Evolutionary conservation across 345 rosid species (phyloP), one percentile per base, ranked within the genome.

Genomic region (Populus simonii): DNA sequence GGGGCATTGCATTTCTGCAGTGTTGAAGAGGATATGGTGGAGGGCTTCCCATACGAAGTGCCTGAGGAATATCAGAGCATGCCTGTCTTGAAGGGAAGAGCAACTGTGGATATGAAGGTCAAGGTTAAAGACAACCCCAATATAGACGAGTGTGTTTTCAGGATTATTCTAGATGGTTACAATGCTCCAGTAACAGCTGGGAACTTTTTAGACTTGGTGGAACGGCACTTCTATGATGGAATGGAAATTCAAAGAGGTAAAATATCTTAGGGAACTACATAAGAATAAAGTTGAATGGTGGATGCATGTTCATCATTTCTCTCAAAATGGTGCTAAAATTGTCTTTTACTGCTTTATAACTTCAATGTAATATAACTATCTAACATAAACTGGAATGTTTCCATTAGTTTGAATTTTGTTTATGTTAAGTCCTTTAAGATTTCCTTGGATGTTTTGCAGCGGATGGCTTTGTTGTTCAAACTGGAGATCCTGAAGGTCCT

Each of bases 1-100:
- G 92, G 99, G 93, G 99, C 94, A 93, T 95, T 94, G 91, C 89
- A 75, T 94, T 92, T 92, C 95, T 92, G 98, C 98, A 93, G 99
- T 93, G 96, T 96, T 87, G 99, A 96, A 90, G 99, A 96, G 97
- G 99, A 93, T 75, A 96, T 96, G 98, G 91, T 96, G 69, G 96
- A 89, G 80, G 93, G 91, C 88, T 96, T 96, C 84, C 98, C 98
- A 3, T 93, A 85, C 36, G 92, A 96, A 83, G 94, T 96, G 35
- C 99, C 97, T 0, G 97, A 92, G 79, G 98, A 93, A 84, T 93
- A 89, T 71, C 79, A 61, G 76, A 89, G 71, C 81, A 84, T 91
- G 99, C 99, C 99, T 80, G 93, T 92, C 75, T 84, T 96, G 83
- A 96, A 96, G 83, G 99, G 99, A 69, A 91, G 98, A 86, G 98